Evolutionary conservation across 1,284 basidiomycete species (phyloP), one percentile per base, ranked within the genome.

Genomic region (Malassezia caprae): DNA sequence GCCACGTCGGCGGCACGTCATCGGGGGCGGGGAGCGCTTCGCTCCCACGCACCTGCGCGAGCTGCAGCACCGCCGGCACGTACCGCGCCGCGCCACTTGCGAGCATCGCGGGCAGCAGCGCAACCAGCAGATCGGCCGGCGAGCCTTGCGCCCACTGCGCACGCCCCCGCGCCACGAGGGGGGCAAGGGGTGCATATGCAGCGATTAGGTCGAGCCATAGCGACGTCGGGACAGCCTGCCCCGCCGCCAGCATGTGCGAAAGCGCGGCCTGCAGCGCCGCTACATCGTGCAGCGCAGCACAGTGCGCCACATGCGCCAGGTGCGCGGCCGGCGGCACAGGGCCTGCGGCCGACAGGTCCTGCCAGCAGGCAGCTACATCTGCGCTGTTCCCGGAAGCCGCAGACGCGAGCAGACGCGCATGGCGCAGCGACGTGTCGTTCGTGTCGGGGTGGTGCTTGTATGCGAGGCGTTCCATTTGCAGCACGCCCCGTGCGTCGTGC

Each of bases 401-500:
- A 5, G 10, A 39, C 17, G 54, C 54, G 10, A 51, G 39, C 19
- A 47, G 19, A 1, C 48, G 42, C 17, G 54, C 48, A 34, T 47
- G 40, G 23, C 13, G 23, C n/a, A 56, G 40, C 13, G 23, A 15
- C 13, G n/a, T 17, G 28, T 51, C 54, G 19, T 28, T 13, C 8
- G 21, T 24, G n/a, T 26, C 19, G 3, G 46, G 26, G n/a, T 43
- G 49, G 32, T 49, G 53, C 27, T 27, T 41, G 2, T 31, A 12
- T 10, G 54, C 54, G 41, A 56, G 15, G 27, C 48, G 42, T 42
- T 19, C 27, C 15, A 50, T 8, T 31, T 56, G 54, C 11, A 56
- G 28, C 7, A 56, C 48, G 21, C 17, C 12, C 30, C 37, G 28
- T 4, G 17, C 7, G 17, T 47, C n/a, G 17, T 37, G 19, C 8